Base-by-base conservation (phyloP, 2,329 filamentous ascomycete species). In the Verticillium isaacii region DNA sequence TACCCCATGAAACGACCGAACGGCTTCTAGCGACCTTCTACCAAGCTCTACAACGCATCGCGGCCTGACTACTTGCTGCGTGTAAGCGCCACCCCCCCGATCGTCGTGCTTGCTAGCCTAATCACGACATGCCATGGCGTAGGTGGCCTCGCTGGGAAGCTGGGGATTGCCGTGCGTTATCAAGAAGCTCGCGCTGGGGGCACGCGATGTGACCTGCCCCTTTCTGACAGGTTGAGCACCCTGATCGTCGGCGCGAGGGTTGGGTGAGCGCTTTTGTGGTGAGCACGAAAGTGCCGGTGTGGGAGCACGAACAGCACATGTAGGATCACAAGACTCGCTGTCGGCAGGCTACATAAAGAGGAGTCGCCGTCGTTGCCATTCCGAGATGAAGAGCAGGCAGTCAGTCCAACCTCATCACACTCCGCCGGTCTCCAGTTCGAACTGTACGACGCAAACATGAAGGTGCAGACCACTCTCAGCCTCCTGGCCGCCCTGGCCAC, bases 401-500 rank as follows among this genome's bases (percentile, higher is more conserved):
- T 36, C 55, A 57, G 55, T n/a, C 55, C 55, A 36, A 19, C n/a
- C 55, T 57, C 32, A 29, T 12, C 55, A 19, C 32, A 19, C 32
- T 37, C 29, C 12, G 25, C 32, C 1, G n/a, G n/a, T 36, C 29
- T 25, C 32, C 6, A 23, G 32, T 36, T 36, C 12, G 9, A 39
- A 12, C n/a, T 39, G 34, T 39, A 34, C 41, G 8, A 61, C 56
- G 32, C 32, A 17, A 61, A 45, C 41, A 65, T 65, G 64, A 64
- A 61, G 64, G 58, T 54, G 45, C 55, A 62, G 39, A 56, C 57
- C 32, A 57, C 56, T 55, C 41, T 64, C 12, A 60, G 59, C 57
- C 34, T 63, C 41, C 29, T 64, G 52, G 15, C 61, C 25, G 61
- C 63, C 32, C 54, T 58, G 25, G 63, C 63, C 32, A 58, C 63